Conservation (phyloP, 2,329 filamentous ascomycete genomes). For the Talaromyces sp. region DNA sequence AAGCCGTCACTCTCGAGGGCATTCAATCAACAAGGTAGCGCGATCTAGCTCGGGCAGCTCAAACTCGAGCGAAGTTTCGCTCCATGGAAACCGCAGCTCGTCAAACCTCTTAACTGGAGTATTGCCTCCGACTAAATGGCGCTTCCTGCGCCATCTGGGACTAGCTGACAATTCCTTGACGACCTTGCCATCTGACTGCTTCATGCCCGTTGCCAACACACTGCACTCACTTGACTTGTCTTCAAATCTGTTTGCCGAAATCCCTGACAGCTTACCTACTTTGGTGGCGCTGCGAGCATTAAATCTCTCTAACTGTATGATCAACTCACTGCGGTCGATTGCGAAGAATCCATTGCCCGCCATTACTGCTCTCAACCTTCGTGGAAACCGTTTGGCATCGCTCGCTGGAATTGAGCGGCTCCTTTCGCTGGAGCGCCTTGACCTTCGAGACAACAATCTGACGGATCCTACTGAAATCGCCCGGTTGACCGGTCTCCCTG, state of each 20-base stretch:
- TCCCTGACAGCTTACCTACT: constrained; percentile 84
- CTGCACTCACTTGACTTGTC: constrained; percentile 91
- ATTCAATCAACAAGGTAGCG: constrained; percentile 65
- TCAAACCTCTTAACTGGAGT: constrained; percentile 71
- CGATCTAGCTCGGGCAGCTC: constrained; percentile 91
- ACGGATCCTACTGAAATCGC: constrained; percentile 90
- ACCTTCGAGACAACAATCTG: constrained; percentile 84
- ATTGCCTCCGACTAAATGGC: constrained; percentile 85
- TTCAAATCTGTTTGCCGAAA: constrained; percentile 86
- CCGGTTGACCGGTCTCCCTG: constrained; percentile 81
- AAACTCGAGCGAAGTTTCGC: constrained; percentile 66
- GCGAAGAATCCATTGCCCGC: constrained; percentile 79
- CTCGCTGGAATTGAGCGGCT: constrained; percentile 87
- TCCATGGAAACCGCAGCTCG: constrained; percentile 60
- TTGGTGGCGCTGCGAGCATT: constrained; percentile 85
- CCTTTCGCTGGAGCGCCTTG: constrained; percentile 81
- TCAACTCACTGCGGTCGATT: constrained; percentile 85
- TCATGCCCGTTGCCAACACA: constrained; percentile 79
- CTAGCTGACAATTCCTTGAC: constrained; percentile 89
- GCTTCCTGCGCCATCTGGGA: constrained; percentile 87
- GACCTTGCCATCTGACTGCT: constrained; percentile 68
- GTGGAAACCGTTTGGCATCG: constrained; percentile 80
- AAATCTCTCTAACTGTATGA: constrained; percentile 97
- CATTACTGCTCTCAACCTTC: constrained; percentile 87
- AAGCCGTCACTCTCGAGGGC: constrained; percentile 61